Percentiles rank a stretch among this genome's conserved stretches.
phyloP scores from a whole-genome alignment of 2,329 filamentous ascomycete species.

The Blastomyces emzantsi region DNA sequence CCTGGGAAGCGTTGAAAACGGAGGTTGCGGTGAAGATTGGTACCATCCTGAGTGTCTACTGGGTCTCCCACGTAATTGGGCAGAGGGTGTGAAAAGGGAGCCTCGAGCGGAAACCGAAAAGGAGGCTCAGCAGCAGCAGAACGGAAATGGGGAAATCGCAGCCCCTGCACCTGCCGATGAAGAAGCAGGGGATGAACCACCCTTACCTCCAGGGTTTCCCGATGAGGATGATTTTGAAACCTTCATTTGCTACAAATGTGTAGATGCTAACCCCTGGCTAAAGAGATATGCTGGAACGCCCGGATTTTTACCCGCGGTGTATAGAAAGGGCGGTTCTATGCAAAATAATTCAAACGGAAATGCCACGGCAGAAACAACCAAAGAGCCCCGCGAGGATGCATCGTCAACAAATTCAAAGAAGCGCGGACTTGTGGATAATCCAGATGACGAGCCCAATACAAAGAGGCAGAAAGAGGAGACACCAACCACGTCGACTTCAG shows the following conservation, averaged over 20 bases:
- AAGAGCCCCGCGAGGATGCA: conserved; percentile 14
- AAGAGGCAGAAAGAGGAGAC: conserved; percentile 44
- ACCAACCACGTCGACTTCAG: conserved; percentile 42
- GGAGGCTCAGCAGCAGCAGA: conserved; percentile 18
- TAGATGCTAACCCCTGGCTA: conserved; percentile 83
- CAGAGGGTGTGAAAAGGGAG: conserved; percentile 12
- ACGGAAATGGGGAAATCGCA: conserved; percentile 22
- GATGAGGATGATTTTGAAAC: conserved; percentile 80
- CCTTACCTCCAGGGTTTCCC: conserved; percentile 77
- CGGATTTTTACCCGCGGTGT: conserved; percentile 71
- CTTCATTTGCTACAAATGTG: conserved; percentile 90
- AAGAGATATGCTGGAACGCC: conserved; percentile 71
- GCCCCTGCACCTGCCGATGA: conserved; percentile 20
- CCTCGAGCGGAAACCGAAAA: conserved; percentile 11
- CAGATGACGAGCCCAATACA: conserved; percentile 35
- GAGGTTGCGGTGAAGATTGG: conserved; percentile 95
- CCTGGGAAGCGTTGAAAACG: conserved; percentile 66
- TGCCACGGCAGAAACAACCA: background rate
- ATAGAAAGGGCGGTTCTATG: conserved; percentile 32
- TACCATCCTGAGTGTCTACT: conserved; percentile 91
- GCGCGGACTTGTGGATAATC: conserved; percentile 53
- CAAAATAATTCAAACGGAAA: background rate
- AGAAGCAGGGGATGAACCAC: conserved; percentile 48
- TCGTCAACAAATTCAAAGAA: conserved; percentile 44
- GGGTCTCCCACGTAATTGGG: conserved; percentile 66